These are phyloP conservation scores for Solanum pinnatisectum DNA, from an alignment of 257 asterid genomes.

Conservation along the genomic window DNA sequence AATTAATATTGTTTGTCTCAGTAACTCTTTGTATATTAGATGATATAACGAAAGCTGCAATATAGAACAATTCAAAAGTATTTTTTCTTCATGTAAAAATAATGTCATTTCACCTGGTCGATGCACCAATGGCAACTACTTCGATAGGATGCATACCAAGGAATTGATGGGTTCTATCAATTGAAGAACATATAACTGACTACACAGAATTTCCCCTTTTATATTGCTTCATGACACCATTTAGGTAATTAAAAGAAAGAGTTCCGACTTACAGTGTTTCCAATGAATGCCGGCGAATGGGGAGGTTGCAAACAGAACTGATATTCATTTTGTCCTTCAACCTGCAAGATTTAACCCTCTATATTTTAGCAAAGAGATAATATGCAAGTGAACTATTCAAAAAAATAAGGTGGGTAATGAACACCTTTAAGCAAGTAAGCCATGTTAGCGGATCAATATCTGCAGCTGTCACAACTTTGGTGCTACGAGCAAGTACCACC, in stretches of 20 bases:
- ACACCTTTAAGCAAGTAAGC: slow-evolving; percentile 70
- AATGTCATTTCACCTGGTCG: background rate
- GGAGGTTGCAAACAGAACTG: slow-evolving; percentile 94
- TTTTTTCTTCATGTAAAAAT: background rate
- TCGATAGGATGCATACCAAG: background rate
- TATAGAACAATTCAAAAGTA: background rate
- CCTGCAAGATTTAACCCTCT: slow-evolving; percentile 26
- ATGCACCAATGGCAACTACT: background rate
- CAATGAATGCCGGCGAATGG: slow-evolving; percentile 84
- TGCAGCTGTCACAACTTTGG: slow-evolving; percentile 58
- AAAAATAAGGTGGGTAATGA: background rate
- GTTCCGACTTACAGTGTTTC: slow-evolving; percentile 71
- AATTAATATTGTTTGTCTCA: background rate
- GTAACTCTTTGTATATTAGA: background rate
- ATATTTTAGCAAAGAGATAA: background rate
- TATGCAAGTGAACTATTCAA: background rate
- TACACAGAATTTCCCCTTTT: background rate
- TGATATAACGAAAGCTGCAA: background rate
- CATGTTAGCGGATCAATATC: slow-evolving; percentile 72
- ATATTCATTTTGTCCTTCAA: slow-evolving; percentile 70
- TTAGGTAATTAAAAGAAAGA: background rate
- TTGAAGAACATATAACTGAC: background rate
- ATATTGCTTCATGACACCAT: background rate
- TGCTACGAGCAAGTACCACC: slow-evolving; percentile 98
- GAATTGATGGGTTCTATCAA: background rate